phyloP scores from a whole-genome alignment of 495 filamentous ascomycete genomes.

The Podospora fimiseda region DNA sequence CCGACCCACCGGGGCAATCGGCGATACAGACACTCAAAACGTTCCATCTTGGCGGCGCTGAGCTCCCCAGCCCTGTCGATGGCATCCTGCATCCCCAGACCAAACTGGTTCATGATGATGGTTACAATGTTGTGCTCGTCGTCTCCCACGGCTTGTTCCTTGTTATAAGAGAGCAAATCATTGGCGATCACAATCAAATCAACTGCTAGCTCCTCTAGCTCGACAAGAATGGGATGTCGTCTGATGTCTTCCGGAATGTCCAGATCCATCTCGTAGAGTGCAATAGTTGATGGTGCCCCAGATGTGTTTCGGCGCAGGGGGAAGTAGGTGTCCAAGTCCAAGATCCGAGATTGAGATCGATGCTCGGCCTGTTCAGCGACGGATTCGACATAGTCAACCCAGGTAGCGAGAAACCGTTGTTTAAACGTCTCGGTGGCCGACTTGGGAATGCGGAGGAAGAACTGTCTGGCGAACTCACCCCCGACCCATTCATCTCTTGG shows the following conservation, averaged over 20 bases:
- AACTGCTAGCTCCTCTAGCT: conserved; percentile 3
- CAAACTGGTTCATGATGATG: too few species aligned
- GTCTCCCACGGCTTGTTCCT: conserved; percentile 6
- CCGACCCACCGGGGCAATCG: too few species aligned
- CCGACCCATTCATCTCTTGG: conserved; percentile 14
- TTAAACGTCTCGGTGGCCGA: conserved; percentile 7
- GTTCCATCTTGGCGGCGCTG: too few species aligned
- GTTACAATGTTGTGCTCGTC: too few species aligned
- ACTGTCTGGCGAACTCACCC: conserved; percentile 14
- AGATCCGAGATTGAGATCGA: not conserved
- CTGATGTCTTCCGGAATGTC: conserved; percentile 12
- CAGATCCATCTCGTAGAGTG: conserved; percentile 7
- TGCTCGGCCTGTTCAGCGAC: conserved; percentile 8
- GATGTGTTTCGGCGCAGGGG: conserved; percentile 11
- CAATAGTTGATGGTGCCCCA: conserved; percentile 7
- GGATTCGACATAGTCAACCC: conserved; percentile 5
- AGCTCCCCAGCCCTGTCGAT: too few species aligned
- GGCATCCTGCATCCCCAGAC: too few species aligned
- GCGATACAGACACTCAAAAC: too few species aligned
- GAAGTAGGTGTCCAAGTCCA: conserved; percentile 9
- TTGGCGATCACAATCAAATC: conserved; percentile 13
- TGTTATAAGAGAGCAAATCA: conserved; percentile 10
- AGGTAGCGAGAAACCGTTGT: conserved; percentile 9
- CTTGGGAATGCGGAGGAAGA: conserved; percentile 10
- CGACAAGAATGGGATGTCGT: conserved; percentile 3